Conservation (phyloP, 192 early-diverging fungal genomes). For the Umbelopsis sp. region DNA sequence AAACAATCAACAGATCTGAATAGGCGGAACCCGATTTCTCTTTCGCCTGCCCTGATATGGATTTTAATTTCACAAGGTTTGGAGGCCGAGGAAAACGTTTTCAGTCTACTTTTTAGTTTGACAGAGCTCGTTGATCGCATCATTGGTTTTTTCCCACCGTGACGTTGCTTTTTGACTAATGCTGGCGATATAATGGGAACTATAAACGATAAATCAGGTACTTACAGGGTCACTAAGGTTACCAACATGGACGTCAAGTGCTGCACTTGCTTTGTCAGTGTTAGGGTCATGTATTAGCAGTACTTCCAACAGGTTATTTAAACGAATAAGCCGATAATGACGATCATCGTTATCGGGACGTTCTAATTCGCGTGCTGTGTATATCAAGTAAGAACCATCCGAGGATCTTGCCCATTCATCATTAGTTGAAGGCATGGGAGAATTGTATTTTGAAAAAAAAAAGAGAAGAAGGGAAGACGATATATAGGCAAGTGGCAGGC, state of each 20-base stretch:
- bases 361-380: conserved; percentile 39
- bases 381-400: background rate
- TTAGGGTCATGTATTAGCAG: conserved; percentile 58
- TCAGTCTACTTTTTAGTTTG: background rate
- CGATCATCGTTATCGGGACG: conserved; percentile 61
- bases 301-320: conserved; percentile 61
- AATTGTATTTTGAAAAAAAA: background rate
- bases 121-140: background rate
- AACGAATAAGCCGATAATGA: conserved; percentile 55
- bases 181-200: no score
- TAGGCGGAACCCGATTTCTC: background rate
- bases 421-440: background rate
- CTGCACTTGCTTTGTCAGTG: conserved; percentile 61
- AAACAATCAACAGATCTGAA: conserved; percentile 5
- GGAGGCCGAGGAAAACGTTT: no score
- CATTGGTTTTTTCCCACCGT: conserved; percentile 6
- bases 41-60: no score
- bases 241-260: conserved; percentile 65
- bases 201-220: background rate
- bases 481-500: background rate
- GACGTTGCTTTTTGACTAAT: background rate
- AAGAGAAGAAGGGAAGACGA: background rate
- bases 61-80: no score
- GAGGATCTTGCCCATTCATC: conserved; percentile 16
- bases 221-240: conserved; percentile 57